Evolutionary conservation across 2,329 filamentous ascomycete genomes (phyloP).

Genomic region (Madurella mycetomatis): DNA sequence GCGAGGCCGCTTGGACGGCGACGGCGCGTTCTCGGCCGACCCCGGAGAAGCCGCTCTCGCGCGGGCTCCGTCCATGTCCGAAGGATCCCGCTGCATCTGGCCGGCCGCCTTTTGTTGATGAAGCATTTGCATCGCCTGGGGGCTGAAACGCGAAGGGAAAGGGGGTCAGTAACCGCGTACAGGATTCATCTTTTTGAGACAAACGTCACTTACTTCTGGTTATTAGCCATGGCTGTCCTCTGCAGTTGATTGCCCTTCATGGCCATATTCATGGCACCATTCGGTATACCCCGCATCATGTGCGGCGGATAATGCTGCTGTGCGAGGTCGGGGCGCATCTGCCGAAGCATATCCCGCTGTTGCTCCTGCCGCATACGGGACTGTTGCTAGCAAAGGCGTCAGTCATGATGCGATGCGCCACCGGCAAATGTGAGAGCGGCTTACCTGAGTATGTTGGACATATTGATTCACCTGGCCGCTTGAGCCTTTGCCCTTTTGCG

Average conservation of each 20-base stretch:
- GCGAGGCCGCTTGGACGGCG: slow-evolving; percentile 84
- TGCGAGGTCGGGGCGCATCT: slow-evolving; percentile 59
- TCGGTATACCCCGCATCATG: slow-evolving; percentile 65
- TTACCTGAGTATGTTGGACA: slow-evolving; percentile 77
- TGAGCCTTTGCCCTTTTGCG: slow-evolving; percentile 67
- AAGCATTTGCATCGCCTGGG: slow-evolving; percentile 66
- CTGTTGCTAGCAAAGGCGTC: slow-evolving; percentile 48
- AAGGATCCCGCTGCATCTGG: slow-evolving; percentile 84
- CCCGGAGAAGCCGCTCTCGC: slow-evolving; percentile 77
- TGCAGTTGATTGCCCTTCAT: slow-evolving; percentile 62
- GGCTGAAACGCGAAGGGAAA: slow-evolving; percentile 37
- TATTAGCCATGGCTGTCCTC: slow-evolving; percentile 74
- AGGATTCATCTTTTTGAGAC: no score
- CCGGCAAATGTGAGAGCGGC: slow-evolving; percentile 18
- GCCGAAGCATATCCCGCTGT: slow-evolving; percentile 72
- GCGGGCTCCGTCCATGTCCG: slow-evolving; percentile 79
- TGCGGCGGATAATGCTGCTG: slow-evolving; percentile 53
- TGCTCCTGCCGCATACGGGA: slow-evolving; percentile 69
- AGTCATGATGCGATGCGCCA: slow-evolving; percentile 23
- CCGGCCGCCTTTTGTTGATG: slow-evolving; percentile 58
- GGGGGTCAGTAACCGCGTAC: slow-evolving; percentile 23
- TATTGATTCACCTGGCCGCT: slow-evolving; percentile 67
- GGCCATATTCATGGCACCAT: slow-evolving; percentile 54
- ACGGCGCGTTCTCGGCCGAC: slow-evolving; percentile 81
- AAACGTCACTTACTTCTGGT: slow-evolving; percentile 55